These are phyloP conservation scores for Colletotrichum aenigma DNA, from an alignment of 2,329 filamentous ascomycete species.

Conservation along the genomic window DNA sequence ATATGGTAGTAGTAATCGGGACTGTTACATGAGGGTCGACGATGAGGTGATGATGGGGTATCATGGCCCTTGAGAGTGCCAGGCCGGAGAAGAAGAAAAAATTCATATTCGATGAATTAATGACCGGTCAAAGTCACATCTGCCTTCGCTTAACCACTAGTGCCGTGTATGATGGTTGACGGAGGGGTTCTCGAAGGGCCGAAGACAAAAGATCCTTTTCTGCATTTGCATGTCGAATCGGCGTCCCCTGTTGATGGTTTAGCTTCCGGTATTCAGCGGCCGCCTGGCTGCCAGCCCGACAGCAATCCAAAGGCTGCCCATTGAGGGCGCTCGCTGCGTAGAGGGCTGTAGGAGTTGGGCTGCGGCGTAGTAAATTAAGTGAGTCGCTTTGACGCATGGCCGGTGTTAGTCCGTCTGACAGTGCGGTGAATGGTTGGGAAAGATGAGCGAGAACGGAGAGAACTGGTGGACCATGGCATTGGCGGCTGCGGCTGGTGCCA, in stretches of 20 bases:
- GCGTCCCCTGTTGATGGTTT: not conserved
- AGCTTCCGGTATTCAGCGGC: not conserved
- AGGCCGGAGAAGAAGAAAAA: not conserved
- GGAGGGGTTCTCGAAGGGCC: conserved; percentile 1
- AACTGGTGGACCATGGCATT: not conserved
- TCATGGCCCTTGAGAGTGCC: not conserved
- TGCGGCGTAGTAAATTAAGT: conserved; percentile 5
- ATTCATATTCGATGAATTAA: not conserved
- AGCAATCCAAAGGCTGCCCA: not conserved
- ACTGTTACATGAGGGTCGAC: not conserved
- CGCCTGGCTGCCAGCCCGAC: not conserved
- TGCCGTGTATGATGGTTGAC: not conserved
- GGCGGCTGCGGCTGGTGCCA: conserved; percentile 1
- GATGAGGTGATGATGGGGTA: not conserved
- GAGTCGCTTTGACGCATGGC: not conserved
- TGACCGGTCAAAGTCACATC: not conserved
- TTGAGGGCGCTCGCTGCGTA: not conserved
- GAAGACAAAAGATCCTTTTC: conserved; percentile 17
- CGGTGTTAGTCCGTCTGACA: not conserved
- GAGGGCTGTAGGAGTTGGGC: not conserved
- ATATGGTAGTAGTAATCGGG: not conserved
- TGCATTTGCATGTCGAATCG: not conserved
- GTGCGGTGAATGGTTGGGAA: not conserved
- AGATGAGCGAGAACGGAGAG: not conserved
- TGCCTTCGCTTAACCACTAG: conserved; percentile 2